These are phyloP conservation scores for Hordeum marinum DNA, from an alignment of 176 grass and related monocot genomes.

Conservation along the genomic window DNA sequence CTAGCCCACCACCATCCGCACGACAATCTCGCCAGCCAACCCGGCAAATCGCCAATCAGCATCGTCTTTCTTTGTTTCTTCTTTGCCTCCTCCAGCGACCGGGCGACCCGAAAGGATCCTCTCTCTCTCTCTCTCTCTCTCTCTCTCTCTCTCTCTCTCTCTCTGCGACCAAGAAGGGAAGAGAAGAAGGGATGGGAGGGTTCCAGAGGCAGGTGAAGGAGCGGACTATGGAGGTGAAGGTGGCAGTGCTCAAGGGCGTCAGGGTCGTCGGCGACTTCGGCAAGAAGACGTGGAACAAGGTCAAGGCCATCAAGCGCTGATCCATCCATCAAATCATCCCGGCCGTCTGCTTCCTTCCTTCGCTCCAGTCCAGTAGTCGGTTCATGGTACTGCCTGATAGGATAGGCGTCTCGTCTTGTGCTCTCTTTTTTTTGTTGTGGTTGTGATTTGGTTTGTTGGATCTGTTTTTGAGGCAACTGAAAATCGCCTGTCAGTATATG, in stretches of 20 bases:
- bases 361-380: not conserved
- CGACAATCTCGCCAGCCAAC: not conserved
- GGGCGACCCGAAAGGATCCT: not conserved
- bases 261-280: slow-evolving; percentile 60
- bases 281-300: slow-evolving; percentile 78
- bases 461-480: not conserved
- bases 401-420: not conserved
- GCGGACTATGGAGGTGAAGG: slow-evolving; percentile 56
- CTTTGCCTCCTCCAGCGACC: too few relatives aligned
- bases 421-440: not conserved
- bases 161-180: not conserved
- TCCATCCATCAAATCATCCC: not conserved
- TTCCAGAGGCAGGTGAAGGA: slow-evolving; percentile 64
- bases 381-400: not conserved
- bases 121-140: not conserved
- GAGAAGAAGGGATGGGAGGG: slow-evolving; percentile 32
- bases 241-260: slow-evolving; percentile 46
- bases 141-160: not conserved
- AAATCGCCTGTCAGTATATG: not conserved
- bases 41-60: not conserved
- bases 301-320: slow-evolving; percentile 71
- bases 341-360: not conserved
- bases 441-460: not conserved
- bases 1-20: not conserved
- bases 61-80: not conserved